Conservation (phyloP, 495 filamentous ascomycete species). For the Penicillium goetzii region DNA sequence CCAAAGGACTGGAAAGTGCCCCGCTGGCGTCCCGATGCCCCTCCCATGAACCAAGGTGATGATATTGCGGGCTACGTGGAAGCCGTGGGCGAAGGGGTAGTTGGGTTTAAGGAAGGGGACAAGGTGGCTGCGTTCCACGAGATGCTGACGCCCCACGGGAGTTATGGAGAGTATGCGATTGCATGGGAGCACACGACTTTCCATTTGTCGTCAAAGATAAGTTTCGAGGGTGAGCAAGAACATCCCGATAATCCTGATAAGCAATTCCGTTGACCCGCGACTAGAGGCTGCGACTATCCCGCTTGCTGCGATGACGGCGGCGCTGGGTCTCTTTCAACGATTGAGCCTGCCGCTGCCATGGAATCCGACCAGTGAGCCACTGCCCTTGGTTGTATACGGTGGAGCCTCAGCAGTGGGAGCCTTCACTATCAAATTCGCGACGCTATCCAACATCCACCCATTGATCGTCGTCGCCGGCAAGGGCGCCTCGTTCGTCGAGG, state of each 20-base stretch:
- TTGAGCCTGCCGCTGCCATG: constrained; percentile 69
- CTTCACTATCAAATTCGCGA: constrained; percentile 69
- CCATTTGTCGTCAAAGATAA: constrained; percentile 54
- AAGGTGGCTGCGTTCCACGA: constrained; percentile 72
- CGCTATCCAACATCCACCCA: constrained; percentile 70
- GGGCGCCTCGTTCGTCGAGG: constrained; percentile 58
- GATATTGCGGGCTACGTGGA: constrained; percentile 70
- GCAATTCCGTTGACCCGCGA: background rate
- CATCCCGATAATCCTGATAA: background rate
- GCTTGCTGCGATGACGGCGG: constrained; percentile 75
- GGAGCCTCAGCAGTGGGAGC: constrained; percentile 68
- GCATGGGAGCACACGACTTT: constrained; percentile 67
- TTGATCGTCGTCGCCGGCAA: constrained; percentile 70
- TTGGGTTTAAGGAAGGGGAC: constrained; percentile 67
- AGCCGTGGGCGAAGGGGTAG: constrained; percentile 58
- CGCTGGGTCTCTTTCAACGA: constrained; percentile 61
- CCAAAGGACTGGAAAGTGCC: constrained; percentile 79
- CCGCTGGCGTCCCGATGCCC: constrained; percentile 22
- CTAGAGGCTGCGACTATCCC: constrained; percentile 70
- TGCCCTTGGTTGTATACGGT: constrained; percentile 69
- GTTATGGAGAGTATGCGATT: constrained; percentile 72
- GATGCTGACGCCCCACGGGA: constrained; percentile 55
- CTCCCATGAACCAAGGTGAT: constrained; percentile 63
- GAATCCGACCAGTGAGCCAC: constrained; percentile 47
- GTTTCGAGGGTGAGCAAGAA: constrained; percentile 4